Percentiles rank a stretch among this genome's conserved stretches.
Evolutionary conservation across 129 eudicot genomes (phyloP).

Genomic region (Helianthus annuus): HanXRQr2.0-SUNRISE NC_035443.2:171022245-171022744

Average conservation of each 20-base stretch:
- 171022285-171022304: no score
- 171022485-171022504: no score
- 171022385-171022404: background rate
- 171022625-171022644: background rate
- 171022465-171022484: no score
- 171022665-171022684: background rate
- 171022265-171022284: no score
- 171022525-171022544: no score
- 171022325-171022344: background rate
- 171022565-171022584: background rate
- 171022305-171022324: no score
- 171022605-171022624: background rate
- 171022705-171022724: background rate
- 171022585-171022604: background rate
- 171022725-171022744: background rate
- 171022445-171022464: no score
- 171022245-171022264: no score
- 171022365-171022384: background rate
- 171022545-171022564: background rate
- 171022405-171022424: no score
- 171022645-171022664: background rate
- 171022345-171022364: background rate
- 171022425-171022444: no score
- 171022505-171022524: no score
- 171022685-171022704: slow-evolving; percentile 1